phyloP scores from a whole-genome alignment of 2,329 filamentous ascomycete genomes.

The Colletotrichum spaethianum region DNA sequence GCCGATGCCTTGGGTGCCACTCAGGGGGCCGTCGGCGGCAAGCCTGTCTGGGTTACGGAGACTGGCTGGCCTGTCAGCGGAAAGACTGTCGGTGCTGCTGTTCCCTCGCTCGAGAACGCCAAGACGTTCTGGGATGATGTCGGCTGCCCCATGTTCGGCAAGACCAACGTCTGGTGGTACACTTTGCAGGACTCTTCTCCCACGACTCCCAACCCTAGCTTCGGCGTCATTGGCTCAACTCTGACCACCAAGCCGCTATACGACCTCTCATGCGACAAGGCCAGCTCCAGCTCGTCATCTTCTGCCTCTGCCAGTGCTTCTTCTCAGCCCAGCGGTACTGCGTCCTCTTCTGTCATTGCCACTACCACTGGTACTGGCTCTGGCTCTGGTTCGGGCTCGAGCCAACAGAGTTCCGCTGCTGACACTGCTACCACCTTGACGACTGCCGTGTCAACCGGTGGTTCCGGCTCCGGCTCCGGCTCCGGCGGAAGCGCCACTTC shows the following conservation, averaged over 20 bases:
- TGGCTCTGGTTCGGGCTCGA: constrained; percentile 31
- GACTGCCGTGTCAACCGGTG: constrained; percentile 42
- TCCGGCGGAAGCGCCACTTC: constrained; percentile 41
- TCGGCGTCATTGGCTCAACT: constrained; percentile 75
- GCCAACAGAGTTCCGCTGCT: constrained; percentile 34
- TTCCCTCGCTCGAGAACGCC: constrained; percentile 77
- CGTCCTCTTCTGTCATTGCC: constrained; percentile 29
- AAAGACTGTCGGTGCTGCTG: constrained; percentile 70
- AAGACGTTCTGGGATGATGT: constrained; percentile 86
- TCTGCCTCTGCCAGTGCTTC: constrained; percentile 31
- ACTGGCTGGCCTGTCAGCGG: constrained; percentile 89
- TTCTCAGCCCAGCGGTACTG: constrained; percentile 32
- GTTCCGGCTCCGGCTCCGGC: constrained; percentile 9
- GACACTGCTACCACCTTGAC: constrained; percentile 36
- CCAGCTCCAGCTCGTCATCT: constrained; percentile 39
- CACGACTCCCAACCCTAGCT: constrained; percentile 75
- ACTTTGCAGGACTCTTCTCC: constrained; percentile 78
- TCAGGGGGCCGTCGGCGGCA: constrained; percentile 70
- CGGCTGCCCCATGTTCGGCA: constrained; percentile 78
- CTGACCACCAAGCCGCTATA: constrained; percentile 70
- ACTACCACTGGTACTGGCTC: constrained; percentile 24
- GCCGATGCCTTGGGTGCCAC: constrained; percentile 75
- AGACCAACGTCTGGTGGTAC: constrained; percentile 82
- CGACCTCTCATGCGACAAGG: constrained; percentile 71
- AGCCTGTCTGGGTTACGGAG: constrained; percentile 89